phyloP scores from a whole-genome alignment of 192 early-diverging fungal genomes.

The Coemansia sp. region DNA sequence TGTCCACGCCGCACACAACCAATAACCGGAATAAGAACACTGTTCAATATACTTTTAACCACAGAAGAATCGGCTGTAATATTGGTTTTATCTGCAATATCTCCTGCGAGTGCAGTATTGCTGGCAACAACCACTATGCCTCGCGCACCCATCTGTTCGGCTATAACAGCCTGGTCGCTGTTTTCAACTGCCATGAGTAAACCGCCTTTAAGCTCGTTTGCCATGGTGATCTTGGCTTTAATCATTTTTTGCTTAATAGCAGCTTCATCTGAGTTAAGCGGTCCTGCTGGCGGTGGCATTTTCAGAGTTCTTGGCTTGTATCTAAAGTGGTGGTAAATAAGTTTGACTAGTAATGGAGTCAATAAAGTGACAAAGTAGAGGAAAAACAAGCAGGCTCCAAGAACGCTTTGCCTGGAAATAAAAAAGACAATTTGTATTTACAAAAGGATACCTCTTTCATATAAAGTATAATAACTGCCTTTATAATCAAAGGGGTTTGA shows the following conservation, averaged over 20 bases:
- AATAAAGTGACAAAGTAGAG: no score
- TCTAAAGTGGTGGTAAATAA: no score
- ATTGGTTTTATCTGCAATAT: background rate
- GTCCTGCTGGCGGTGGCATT: no score
- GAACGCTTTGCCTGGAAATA: no score
- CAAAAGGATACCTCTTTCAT: no score
- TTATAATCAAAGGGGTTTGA: no score
- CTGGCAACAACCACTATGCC: background rate
- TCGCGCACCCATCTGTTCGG: background rate
- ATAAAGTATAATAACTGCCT: no score
- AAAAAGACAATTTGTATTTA: no score
- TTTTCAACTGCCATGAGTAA: constrained; percentile 2
- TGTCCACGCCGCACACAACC: background rate
- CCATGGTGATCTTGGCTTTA: background rate
- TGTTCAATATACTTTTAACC: background rate
- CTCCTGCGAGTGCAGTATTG: no score
- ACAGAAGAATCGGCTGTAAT: background rate
- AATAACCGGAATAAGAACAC: background rate
- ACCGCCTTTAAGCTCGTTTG: background rate
- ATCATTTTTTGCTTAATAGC: background rate
- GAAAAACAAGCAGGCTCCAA: no score
- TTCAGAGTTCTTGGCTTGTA: background rate
- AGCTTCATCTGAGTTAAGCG: background rate
- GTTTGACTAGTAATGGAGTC: no score
- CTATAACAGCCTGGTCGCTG: background rate